Conservation (phyloP, 2,329 filamentous ascomycete species). For the Pseudonectria foliicola region DNA sequence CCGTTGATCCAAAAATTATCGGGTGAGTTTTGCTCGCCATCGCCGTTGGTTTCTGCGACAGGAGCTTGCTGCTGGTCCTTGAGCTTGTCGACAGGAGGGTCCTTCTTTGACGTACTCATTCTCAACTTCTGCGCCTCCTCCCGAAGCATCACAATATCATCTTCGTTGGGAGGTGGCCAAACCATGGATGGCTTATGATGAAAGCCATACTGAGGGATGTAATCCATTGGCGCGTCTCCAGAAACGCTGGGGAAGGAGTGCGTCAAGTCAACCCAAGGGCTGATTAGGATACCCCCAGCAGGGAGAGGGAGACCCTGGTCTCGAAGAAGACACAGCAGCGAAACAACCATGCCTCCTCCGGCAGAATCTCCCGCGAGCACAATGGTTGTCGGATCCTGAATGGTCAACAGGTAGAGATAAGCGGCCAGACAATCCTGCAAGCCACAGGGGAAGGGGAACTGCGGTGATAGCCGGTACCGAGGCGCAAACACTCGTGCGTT, state of each 20-base stretch:
- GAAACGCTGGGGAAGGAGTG: constrained; percentile 93
- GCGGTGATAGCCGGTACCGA: constrained; percentile 78
- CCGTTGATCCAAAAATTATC: constrained; percentile 21
- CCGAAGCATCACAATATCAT: constrained; percentile 55
- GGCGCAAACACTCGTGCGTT: constrained; percentile 85
- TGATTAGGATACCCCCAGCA: constrained; percentile 83
- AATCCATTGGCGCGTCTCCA: constrained; percentile 67
- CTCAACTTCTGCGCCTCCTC: constrained; percentile 41
- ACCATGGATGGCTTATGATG: constrained; percentile 79
- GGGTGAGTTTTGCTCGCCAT: constrained; percentile 9
- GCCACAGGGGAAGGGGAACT: constrained; percentile 93
- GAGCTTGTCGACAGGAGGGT: constrained; percentile 14
- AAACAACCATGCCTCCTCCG: constrained; percentile 82
- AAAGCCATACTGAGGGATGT: constrained; percentile 82
- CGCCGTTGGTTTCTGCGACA: constrained; percentile 19
- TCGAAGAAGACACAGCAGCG: constrained; percentile 69
- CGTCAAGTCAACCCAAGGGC: constrained; percentile 91
- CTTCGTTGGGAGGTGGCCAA: constrained; percentile 88
- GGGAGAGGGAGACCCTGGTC: constrained; percentile 80
- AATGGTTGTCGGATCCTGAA: constrained; percentile 74
- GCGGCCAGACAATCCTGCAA: constrained; percentile 83
- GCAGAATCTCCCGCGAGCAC: constrained; percentile 88
- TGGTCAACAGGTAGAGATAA: constrained; percentile 73
- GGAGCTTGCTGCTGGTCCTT: constrained; percentile 29
- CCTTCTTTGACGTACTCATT: constrained; percentile 16